These are phyloP conservation scores for Boechera stricta DNA, from an alignment of 345 rosid genomes.

Conservation along the genomic window DNA sequence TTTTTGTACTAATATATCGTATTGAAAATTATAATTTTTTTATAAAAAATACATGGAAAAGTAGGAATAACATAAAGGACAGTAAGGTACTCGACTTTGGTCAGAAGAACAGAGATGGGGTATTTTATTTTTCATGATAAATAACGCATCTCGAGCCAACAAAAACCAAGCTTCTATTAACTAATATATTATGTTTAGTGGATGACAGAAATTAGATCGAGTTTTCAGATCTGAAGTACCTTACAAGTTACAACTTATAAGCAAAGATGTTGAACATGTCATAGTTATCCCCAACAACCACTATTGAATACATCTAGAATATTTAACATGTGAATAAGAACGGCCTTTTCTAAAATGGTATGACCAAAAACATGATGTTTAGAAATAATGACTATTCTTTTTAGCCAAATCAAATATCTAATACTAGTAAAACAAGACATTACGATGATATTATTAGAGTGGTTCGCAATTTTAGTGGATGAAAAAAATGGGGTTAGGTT, in stretches of 20 bases:
- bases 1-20: neutral
- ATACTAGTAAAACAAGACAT: neutral
- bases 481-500: too few relatives aligned
- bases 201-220: conserved; percentile 36
- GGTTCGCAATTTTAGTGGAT: neutral
- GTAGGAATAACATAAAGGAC: neutral
- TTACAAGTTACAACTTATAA: conserved; percentile 29
- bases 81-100: conserved; percentile 21
- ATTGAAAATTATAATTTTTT: neutral
- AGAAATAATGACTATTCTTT: neutral
- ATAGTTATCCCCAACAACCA: conserved; percentile 18
- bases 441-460: neutral
- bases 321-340: neutral
- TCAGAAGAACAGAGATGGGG: conserved; percentile 23
- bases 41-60: neutral
- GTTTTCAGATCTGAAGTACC: conserved; percentile 35
- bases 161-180: conserved; percentile 9
- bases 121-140: neutral
- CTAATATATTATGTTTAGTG: conserved; percentile 24
- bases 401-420: neutral
- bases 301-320: neutral
- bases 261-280: conserved; percentile 11
- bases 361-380: neutral
- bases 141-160: conserved; percentile 24
- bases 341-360: too few relatives aligned